Evolutionary conservation across 2,329 filamentous ascomycete species (phyloP).

Genomic region (Colletotrichum ledebouriae): DNA sequence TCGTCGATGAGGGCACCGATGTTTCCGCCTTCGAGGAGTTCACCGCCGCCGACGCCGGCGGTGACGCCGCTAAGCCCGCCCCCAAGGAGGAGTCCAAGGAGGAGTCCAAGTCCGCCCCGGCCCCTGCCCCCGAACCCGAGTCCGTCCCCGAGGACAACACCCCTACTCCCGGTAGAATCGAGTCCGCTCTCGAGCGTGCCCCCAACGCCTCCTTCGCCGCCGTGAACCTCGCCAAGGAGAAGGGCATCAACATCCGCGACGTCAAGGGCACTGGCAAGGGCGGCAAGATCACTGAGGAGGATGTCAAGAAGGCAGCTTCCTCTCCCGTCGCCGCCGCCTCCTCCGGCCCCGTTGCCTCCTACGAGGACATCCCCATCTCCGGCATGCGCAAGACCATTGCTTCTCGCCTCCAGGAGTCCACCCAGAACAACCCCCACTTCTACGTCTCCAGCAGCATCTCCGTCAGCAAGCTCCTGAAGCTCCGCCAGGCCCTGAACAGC

Average conservation of each 20-base stretch:
- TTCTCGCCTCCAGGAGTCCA: constrained; percentile 84
- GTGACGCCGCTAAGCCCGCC: constrained; percentile 75
- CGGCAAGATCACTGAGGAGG: constrained; percentile 90
- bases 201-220: constrained; percentile 79
- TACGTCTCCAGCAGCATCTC: constrained; percentile 93
- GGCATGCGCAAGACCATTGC: constrained; percentile 99
- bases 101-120: constrained; percentile 72
- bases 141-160: constrained; percentile 56
- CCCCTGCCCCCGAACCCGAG: constrained; percentile 67
- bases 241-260: constrained; percentile 79
- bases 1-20: constrained; percentile 93
- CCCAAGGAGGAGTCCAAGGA: constrained; percentile 76
- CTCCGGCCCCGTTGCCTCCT: constrained; percentile 69
- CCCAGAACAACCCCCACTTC: constrained; percentile 97
- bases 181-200: constrained; percentile 87
- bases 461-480: constrained; percentile 95
- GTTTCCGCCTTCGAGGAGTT: constrained; percentile 90
- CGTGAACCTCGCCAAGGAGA: constrained; percentile 87
- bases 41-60: constrained; percentile 89
- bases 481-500: constrained; percentile 92
- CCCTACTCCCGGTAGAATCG: constrained; percentile 83
- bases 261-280: constrained; percentile 90
- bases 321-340: constrained; percentile 64
- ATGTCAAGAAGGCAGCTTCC: constrained; percentile 88
- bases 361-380: constrained; percentile 85